Percentiles rank a stretch among this genome's conserved stretches.
These are phyloP conservation scores for Cladosporium halotolerans DNA, from an alignment of 2,329 filamentous ascomycete genomes.

Conservation along the genomic window DNA sequence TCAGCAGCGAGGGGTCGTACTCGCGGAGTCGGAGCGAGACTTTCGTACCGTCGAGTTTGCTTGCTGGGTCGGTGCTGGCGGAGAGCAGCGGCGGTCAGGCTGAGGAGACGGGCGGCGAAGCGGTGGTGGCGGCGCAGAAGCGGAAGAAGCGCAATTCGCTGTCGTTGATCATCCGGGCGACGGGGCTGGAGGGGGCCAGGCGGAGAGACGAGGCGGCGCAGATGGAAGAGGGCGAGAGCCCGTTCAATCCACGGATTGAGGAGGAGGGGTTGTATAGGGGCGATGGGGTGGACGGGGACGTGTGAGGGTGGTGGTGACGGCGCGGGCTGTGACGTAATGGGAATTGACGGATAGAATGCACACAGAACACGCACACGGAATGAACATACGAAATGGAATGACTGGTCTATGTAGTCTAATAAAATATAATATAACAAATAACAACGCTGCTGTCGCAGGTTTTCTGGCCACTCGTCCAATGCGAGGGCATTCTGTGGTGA, in stretches of 20 bases:
- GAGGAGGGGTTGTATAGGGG: slow-evolving; percentile 6
- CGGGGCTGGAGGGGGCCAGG: background rate
- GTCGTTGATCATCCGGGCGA: background rate
- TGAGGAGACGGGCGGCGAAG: no score
- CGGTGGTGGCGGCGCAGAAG: background rate
- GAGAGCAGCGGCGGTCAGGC: no score
- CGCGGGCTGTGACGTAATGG: no score
- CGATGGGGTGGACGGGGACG: background rate
- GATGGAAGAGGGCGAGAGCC: slow-evolving; percentile 14
- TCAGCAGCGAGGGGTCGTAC: no score
- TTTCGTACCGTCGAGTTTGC: no score
- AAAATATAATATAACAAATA: background rate
- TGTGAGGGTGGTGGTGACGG: background rate
- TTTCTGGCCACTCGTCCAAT: no score
- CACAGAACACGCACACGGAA: background rate
- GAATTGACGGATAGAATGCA: no score
- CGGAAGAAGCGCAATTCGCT: background rate
- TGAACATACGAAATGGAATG: background rate
- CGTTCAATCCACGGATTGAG: slow-evolving; percentile 8
- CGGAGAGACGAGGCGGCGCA: slow-evolving; percentile 2
- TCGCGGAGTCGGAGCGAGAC: no score
- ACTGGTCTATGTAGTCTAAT: background rate
- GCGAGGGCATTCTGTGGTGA: background rate
- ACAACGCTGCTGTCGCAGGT: no score
- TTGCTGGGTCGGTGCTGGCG: no score